A percentile compares a stretch with the other conserved stretches of the same genome.
phyloP scores from a whole-genome alignment of 257 asterid species.

The Plectranthus barbatus region DNA sequence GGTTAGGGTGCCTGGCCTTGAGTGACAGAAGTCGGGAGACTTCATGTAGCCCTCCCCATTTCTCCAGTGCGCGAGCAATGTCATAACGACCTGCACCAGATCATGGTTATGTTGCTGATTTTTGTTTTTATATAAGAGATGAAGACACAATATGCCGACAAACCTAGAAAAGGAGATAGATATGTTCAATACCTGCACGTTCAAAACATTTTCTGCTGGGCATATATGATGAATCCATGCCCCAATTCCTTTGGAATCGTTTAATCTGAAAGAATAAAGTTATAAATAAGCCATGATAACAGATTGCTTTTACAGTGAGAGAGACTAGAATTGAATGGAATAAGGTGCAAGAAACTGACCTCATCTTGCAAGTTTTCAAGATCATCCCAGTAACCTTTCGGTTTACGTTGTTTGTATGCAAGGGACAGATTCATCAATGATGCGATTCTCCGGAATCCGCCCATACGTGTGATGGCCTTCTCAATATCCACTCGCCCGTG shows the following conservation, averaged over 20 bases:
- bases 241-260: conserved; percentile 91
- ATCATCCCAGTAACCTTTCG: conserved; percentile 95
- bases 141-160: neutral
- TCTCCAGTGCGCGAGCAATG: conserved; percentile 90
- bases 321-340: neutral
- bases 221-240: conserved; percentile 91
- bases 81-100: conserved; percentile 58
- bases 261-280: conserved; percentile 36
- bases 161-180: neutral
- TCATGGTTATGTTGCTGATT: neutral
- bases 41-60: conserved; percentile 98
- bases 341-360: conserved; percentile 38
- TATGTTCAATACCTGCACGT: conserved; percentile 60
- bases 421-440: conserved; percentile 75
- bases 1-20: conserved; percentile 70
- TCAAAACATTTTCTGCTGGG: conserved; percentile 94
- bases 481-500: conserved; percentile 85
- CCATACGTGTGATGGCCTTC: conserved; percentile 87
- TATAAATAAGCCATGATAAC: neutral
- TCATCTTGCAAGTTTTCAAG: conserved; percentile 84
- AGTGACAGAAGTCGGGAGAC: conserved; percentile 82
- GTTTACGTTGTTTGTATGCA: conserved; percentile 90
- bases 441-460: conserved; percentile 82
- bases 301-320: neutral
- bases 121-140: neutral